Conservation (phyloP, 2,329 filamentous ascomycete genomes). For the Neofusicoccum umdonicola region DNA sequence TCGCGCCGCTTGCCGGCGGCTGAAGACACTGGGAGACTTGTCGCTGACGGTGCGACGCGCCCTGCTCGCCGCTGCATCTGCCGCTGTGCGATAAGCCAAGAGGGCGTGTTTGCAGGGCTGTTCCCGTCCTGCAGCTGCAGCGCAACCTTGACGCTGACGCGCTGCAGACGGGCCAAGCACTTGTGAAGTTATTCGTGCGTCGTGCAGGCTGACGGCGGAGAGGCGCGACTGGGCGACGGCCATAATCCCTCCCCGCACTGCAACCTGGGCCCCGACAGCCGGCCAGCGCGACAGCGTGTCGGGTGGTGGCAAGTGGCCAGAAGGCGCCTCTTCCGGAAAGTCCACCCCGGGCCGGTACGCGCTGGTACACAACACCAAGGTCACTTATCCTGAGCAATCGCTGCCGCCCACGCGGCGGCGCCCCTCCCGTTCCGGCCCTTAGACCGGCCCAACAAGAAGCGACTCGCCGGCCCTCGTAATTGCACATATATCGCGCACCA, state of each 20-base stretch:
- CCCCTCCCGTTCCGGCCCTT: constrained; percentile 5
- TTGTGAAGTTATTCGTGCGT: background rate
- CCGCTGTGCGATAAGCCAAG: background rate
- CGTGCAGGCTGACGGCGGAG: background rate
- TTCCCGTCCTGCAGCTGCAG: constrained; percentile 7
- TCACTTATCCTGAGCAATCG: background rate
- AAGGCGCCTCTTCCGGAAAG: background rate
- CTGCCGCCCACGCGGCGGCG: background rate
- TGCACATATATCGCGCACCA: constrained; percentile 8
- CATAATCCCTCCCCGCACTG: background rate
- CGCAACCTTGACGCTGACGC: background rate
- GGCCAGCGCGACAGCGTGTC: background rate
- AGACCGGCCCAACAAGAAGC: constrained; percentile 3
- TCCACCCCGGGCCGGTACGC: background rate
- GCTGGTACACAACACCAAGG: constrained; percentile 10
- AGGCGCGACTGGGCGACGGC: background rate
- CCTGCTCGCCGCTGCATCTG: background rate
- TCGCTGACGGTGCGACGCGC: background rate
- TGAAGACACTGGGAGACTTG: background rate
- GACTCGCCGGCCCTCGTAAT: background rate
- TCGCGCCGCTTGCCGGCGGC: background rate
- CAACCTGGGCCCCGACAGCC: background rate
- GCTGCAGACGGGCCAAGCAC: background rate
- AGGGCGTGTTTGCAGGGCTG: background rate
- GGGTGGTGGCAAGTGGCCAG: constrained; percentile 5